Evolutionary conservation across 805 yeast species (phyloP).

Genomic region (Candida palmyrensis): DNA sequence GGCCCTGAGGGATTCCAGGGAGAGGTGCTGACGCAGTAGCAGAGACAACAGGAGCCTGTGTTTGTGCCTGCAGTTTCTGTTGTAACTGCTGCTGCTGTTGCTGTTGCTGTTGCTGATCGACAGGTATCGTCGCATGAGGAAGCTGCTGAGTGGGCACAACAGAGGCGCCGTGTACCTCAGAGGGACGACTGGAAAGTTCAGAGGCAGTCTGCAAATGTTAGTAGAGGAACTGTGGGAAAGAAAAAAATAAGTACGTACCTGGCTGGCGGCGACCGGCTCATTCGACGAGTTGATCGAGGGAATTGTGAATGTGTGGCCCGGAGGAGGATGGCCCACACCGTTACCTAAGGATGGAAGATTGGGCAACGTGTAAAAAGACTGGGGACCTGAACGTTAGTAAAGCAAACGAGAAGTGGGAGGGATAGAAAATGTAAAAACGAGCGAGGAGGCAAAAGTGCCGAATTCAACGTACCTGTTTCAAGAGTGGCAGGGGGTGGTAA

Average conservation of each 20-base stretch:
- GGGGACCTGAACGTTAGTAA: conserved; percentile 27
- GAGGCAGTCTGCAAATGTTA: conserved; percentile 1
- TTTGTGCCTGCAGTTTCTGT: conserved; percentile 11
- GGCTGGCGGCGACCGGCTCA: conserved; percentile 18
- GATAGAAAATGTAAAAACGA: conserved; percentile 5
- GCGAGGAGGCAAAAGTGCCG: not conserved
- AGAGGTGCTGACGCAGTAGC: conserved; percentile 7
- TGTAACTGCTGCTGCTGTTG: conserved; percentile 17
- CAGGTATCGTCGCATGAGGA: conserved; percentile 22
- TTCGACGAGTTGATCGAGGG: conserved; percentile 40
- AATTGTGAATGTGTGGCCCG: conserved; percentile 43
- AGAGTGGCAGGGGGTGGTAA: conserved; percentile 55
- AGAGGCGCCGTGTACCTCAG: conserved; percentile 14
- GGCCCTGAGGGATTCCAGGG: conserved; percentile 24
- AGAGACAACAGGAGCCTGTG: conserved; percentile 1
- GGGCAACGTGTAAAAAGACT: conserved; percentile 45
- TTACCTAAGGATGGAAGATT: conserved; percentile 46
- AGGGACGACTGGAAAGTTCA: conserved; percentile 16
- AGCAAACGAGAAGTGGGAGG: conserved; percentile 13
- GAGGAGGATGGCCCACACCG: conserved; percentile 31
- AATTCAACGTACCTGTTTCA: conserved; percentile 40
- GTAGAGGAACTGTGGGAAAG: not conserved
- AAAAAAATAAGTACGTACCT: conserved; percentile 15
- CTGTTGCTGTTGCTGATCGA: conserved; percentile 21
- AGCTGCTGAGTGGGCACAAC: conserved; percentile 17